Percentiles rank a stretch among this genome's conserved stretches.
phyloP scores from a whole-genome alignment of 2,329 filamentous ascomycete genomes.

The Ophiostoma sp. region DNA sequence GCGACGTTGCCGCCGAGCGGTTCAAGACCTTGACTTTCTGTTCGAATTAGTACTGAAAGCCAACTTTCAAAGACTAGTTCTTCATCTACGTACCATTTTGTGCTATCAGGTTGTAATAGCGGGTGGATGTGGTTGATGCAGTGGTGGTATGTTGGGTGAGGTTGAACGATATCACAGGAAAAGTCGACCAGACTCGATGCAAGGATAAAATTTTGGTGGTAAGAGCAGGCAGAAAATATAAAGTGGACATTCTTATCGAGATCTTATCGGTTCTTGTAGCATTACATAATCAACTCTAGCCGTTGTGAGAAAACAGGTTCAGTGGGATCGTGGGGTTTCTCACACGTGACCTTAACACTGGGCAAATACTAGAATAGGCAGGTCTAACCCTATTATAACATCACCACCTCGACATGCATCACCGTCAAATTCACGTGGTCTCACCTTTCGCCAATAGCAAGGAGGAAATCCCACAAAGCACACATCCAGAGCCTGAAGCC shows the following conservation, averaged over 20 bases:
- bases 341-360: too few species aligned
- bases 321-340: too few species aligned
- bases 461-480: too few species aligned
- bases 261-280: not conserved
- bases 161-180: not conserved
- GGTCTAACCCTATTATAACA: too few species aligned
- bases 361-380: too few species aligned
- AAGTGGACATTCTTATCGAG: not conserved
- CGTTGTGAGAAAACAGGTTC: too few species aligned
- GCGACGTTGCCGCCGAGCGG: slow-evolving; percentile 24
- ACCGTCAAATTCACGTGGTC: too few species aligned
- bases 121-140: not conserved
- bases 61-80: not conserved
- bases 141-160: not conserved
- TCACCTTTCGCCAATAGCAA: too few species aligned
- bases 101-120: not conserved
- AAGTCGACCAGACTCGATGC: not conserved
- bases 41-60: not conserved
- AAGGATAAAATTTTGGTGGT: slow-evolving; percentile 4
- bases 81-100: not conserved
- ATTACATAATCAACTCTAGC: too few species aligned
- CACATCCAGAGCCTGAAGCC: too few species aligned
- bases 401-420: too few species aligned
- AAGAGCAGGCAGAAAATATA: slow-evolving; percentile 3
- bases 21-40: slow-evolving; percentile 28